Base-by-base conservation (phyloP, 768 basidiomycete species). In the Hirschioporus abietinus region DNA sequence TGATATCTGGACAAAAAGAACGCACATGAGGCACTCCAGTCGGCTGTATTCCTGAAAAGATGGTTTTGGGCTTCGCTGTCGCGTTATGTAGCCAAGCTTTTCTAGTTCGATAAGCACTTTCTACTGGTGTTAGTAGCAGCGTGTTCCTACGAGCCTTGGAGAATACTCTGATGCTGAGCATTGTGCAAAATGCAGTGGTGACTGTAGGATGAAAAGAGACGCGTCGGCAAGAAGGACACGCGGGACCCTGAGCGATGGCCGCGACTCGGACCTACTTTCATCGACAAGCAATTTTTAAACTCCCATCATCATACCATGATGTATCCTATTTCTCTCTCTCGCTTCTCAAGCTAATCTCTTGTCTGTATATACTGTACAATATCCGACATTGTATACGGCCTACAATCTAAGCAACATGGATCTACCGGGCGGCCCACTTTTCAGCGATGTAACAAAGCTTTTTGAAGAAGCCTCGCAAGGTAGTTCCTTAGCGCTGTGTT, bases 41-140 rank as follows among this genome's bases (percentile, higher is more conserved):
- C 0, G 96, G 96, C 73, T 96, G 96, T 34, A 98, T 96, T 3
- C 95, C 96, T 15, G 92, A 94, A 75, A 98, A 91, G 42, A 96
- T 79, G 26, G 63, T 66, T 26, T 64, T 67, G 23, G 42, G 35
- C 10, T 35, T 12, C 12, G 42, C 12, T 3, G 62, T 88, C 81
- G 17, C 85, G 75, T 23, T 59, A 68, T 8, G 69, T 63, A 6
- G 63, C 30, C 30, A 8, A 8, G 30, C 8, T 3, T 30, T 30
- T 3, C 8, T 30, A 8, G 8, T 30, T 30, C n/a, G n/a, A n/a
- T n/a, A n/a, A n/a, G n/a, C n/a, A n/a, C 30, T 30, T 30, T 30
- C 4, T 30, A 2, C 8, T 30, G 30, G 2, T 30, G 30, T 8
- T 30, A 30, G 30, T 8, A 65, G 1, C 62, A 7, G 59, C 58